Evolutionary conservation across 768 basidiomycete genomes (phyloP), one percentile per base, ranked within the genome.

Genomic region (Kwoniella sp.): DNA sequence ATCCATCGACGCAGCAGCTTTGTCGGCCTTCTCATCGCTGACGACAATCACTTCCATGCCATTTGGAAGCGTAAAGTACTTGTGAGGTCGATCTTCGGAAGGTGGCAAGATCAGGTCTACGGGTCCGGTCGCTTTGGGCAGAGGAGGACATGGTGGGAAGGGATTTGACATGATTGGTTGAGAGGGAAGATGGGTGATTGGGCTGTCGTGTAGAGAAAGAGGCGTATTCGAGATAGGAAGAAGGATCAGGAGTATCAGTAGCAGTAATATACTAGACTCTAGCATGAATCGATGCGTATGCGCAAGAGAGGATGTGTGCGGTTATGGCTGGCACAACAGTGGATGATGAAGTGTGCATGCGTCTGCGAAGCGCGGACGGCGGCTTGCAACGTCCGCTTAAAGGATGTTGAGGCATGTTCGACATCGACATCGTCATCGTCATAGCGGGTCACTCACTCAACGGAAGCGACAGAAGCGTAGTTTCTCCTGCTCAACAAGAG

Each of bases 1-100:
- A 81, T 95, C 91, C 74, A 99, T 85, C 76, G 92, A 91, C 1
- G 95, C 96, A 0, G 93, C 92, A 12, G 92, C 90, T 82, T 94
- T 96, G 82, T 99, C 96, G 4, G 94, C 87, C 68, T 87, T 88
- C 0, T 86, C 81, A 77, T 99, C 95, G 61, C 88, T 88, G 15
- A 98, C 85, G 26, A 99, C 81, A 69, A 89, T 86, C 0, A 88
- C 93, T 66, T 91, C 88, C n/a, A 99, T 82, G 2, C 90, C 93
- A 75, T 98, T 99, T 7, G 87, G 84, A n/a, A 99, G 86, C 54
- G 85, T 84, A 67, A 99, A 89, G 53, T 93, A 78, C 55, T 89
- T 74, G 50, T 77, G 80, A 8, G 73, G 71, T 28, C 79, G 63
- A 64, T 74, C 74, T 66, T 80, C 79, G 0, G 77, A 72, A 5